Base-by-base conservation (phyloP, 164 flowering plant genomes). In the Piper longum region DNA sequence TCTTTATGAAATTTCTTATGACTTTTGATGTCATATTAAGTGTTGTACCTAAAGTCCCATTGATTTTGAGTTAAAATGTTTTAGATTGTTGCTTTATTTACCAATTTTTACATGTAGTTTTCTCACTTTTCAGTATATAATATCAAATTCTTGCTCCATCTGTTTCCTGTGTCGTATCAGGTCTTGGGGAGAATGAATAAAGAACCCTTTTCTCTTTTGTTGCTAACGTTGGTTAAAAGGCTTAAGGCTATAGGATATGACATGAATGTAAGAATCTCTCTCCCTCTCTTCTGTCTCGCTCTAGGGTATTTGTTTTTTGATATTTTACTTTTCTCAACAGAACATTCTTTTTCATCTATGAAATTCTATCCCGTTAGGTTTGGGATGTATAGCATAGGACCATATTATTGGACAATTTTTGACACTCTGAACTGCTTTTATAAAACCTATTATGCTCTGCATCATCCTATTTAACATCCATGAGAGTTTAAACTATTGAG, bases 191-290 rank as follows among this genome's bases (percentile, higher is more conserved):
- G 76, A 66, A 75, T 80, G 87, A 72, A 77, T 71, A 80, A 73
- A 54, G 80, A 82, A 75, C 79, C 96, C 1, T 72, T 67, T 16
- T 70, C 87, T 2, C 68, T 91, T 74, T 77, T 83, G 91, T 67
- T 91, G 66, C 69, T 80, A 72, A 83, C 96, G 48, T 79, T 89
- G 73, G 67, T 78, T 70, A 85, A 83, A 80, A 84, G 81, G 64
- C 73, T 91, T 39, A 77, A 76, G 68, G 73, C 58, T 57, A 83
- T 85, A 55, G 96, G 96, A 43, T 91, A 91, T 75, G 63, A 44
- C 60, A 43, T 84, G 64, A 79, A 80, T 95, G 98, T 88, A 64
- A 7, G 41, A 41, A 41, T 45, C 41, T 13, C 44, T 40, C 45
- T 60, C n/a, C 5, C 4, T 60, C 17, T 60, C 26, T 60, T 2